Conservation (phyloP, 768 basidiomycete genomes). For the Lepiota brunneoincarnata region DNA sequence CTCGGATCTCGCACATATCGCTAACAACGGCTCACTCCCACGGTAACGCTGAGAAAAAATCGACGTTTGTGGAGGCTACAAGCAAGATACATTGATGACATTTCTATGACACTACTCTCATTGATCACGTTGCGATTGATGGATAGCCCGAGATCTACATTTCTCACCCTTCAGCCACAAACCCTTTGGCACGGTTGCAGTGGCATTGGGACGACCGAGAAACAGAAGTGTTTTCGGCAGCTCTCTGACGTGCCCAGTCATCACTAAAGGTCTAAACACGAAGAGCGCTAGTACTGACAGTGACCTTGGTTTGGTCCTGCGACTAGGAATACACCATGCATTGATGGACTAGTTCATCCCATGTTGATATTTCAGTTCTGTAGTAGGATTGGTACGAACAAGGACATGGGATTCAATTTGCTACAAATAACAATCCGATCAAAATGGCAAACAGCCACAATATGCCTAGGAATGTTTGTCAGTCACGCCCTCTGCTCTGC, state of each 20-base stretch:
- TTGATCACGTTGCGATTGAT: not conserved
- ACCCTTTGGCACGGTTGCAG: conserved; percentile 1
- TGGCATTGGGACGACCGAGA: not conserved
- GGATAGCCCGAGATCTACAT: not conserved
- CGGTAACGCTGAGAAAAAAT: not conserved
- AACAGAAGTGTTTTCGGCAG: too few relatives aligned
- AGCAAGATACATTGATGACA: not conserved
- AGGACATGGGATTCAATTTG: not conserved
- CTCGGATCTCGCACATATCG: conserved; percentile 8
- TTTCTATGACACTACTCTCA: too few relatives aligned
- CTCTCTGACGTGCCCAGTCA: too few relatives aligned
- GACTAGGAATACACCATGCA: too few relatives aligned
- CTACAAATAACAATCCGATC: not conserved
- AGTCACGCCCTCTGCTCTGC: too few relatives aligned
- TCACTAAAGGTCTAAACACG: too few relatives aligned
- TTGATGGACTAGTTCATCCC: not conserved
- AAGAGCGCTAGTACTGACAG: too few relatives aligned
- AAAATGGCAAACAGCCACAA: not conserved
- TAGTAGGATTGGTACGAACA: not conserved
- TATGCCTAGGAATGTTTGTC: too few relatives aligned
- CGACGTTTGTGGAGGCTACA: not conserved
- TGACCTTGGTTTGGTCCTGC: too few relatives aligned
- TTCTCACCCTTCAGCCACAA: conserved; percentile 7
- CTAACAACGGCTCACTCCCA: not conserved
- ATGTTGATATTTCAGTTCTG: not conserved